Conservation (phyloP, 345 rosid species). For the Luvunga scandens region DNA sequence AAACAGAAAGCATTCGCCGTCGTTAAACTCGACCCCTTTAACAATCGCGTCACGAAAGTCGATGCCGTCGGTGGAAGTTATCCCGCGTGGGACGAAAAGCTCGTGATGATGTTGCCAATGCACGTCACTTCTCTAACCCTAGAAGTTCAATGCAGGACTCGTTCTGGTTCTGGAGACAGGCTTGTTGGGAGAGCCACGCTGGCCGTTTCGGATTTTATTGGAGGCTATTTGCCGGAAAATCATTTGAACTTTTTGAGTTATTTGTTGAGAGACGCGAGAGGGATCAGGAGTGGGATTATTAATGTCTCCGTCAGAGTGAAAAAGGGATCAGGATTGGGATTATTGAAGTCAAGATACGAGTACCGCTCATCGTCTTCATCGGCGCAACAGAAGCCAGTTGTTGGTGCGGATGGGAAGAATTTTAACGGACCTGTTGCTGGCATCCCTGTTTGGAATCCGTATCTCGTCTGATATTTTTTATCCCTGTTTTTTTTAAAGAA, state of each 20-base stretch:
- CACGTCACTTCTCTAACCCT: conserved; percentile 30
- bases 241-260: conserved; percentile 64
- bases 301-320: conserved; percentile 35
- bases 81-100: conserved; percentile 54
- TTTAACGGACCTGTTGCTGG: conserved; percentile 39
- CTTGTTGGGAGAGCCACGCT: conserved; percentile 40
- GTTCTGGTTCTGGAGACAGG: conserved; percentile 20
- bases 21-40: conserved; percentile 23
- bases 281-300: conserved; percentile 47
- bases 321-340: not conserved
- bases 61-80: conserved; percentile 38
- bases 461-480: conserved; percentile 6
- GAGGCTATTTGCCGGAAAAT: conserved; percentile 40
- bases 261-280: conserved; percentile 44
- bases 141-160: conserved; percentile 34
- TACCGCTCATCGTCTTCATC: conserved; percentile 7
- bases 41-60: conserved; percentile 3
- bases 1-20: conserved; percentile 34
- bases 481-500: not conserved
- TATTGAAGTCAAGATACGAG: not conserved
- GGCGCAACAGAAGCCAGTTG: not conserved
- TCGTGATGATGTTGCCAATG: conserved; percentile 37
- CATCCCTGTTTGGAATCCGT: conserved; percentile 41
- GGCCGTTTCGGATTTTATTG: conserved; percentile 58
- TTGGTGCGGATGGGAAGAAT: not conserved